Evolutionary conservation across 371 early-diverging fungal genomes (phyloP), one percentile per base, ranked within the genome.

Genomic region (Apophysomyces variabilis): DNA sequence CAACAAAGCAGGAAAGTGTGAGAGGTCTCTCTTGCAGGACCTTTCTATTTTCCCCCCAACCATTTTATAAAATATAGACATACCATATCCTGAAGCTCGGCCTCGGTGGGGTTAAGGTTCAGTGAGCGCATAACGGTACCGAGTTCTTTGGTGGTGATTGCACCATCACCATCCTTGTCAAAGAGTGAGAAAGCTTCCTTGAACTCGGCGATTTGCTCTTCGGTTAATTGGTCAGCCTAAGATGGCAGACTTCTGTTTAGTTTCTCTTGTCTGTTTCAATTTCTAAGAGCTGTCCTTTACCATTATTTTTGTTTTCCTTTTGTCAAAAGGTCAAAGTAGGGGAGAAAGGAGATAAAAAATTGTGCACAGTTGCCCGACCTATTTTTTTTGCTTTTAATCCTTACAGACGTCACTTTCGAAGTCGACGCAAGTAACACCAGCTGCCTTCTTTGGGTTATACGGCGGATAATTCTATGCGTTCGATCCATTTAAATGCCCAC

Each of bases 121-220:
- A 96, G 85, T 16, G 96, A 93, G 69, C 94, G 92, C 94, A 96
- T 95, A 62, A 96, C 95, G 44, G 92, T 92, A 69, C 95, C 95
- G 60, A 99, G 90, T 79, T 93, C 93, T 69, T 83, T 85, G 73
- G 87, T 81, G 68, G 91, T 90, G 74, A 99, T 96, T 73, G 87
- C 85, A 77, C 95, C 96, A 85, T 97, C 96, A 72, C 90, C 92
- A 82, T 98, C 96, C 85, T 73, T 70, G 65, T 73, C 70, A 62
- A 68, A 71, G 14, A 69, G 69, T 54, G 74, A 67, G 69, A 79
- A 79, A 61, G 79, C 79, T 72, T 79, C 79, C 61, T 67, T 74
- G 75, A 76, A 79, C 65, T 97, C 96, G 66, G 95, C 90, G 71
- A 96, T 95, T 82, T 96, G 96, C 73, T 92, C 93, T 85, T 95